A percentile compares a stretch with the other conserved stretches of the same genome.
These are phyloP conservation scores for Amaranthus hypochondriacus DNA, from an alignment of 148 eudicot genomes.

Conservation along the genomic window DNA sequence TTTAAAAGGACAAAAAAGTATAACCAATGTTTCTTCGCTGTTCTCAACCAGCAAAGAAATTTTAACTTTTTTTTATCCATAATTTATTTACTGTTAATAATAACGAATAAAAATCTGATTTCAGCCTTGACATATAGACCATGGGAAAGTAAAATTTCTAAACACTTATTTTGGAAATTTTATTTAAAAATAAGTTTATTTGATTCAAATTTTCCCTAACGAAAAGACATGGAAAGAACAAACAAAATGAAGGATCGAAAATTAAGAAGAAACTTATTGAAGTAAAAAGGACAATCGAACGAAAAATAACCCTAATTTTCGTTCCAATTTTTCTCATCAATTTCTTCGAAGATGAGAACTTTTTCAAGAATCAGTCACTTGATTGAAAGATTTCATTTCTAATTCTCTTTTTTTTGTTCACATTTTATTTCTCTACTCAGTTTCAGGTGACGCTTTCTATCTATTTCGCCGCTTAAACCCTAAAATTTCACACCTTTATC, in stretches of 20 bases:
- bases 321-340: conserved; percentile 16
- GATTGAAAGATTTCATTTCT: background rate
- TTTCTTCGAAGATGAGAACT: conserved; percentile 14
- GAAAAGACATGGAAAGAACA: background rate
- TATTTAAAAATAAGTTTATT: too few relatives aligned
- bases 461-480: conserved; percentile 23
- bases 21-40: too few relatives aligned
- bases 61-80: too few relatives aligned
- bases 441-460: conserved; percentile 9
- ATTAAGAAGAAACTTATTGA: background rate
- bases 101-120: too few relatives aligned
- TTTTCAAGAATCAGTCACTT: background rate
- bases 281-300: background rate
- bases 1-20: too few relatives aligned
- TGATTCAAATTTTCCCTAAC: too few relatives aligned
- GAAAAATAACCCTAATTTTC: conserved; percentile 24
- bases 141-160: too few relatives aligned
- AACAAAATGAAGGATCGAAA: background rate
- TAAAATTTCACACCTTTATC: background rate
- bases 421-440: conserved; percentile 2
- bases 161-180: too few relatives aligned
- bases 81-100: too few relatives aligned
- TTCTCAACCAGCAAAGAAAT: too few relatives aligned
- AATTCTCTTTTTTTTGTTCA: background rate
- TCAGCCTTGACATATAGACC: too few relatives aligned